Base-by-base conservation (phyloP, 352 stramenopile species). In the Globisporangium canariense region DNA sequence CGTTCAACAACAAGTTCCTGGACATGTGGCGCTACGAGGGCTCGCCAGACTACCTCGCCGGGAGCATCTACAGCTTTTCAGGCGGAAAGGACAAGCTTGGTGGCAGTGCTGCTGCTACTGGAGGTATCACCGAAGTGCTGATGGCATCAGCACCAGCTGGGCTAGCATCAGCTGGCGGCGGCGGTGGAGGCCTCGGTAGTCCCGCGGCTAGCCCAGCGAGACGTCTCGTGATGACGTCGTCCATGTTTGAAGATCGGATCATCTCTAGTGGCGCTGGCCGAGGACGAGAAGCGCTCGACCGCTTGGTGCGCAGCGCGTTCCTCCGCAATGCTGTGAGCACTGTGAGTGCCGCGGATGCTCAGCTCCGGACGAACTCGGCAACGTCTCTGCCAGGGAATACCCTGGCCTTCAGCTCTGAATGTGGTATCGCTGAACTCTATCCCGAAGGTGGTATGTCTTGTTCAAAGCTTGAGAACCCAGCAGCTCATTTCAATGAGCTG, bases 11-110 rank as follows among this genome's bases (percentile, higher is more conserved):
- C 71, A 84, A 81, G 50, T 93, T 91, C 46, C 74, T 93, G 40
- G 82, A 89, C 60, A 89, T 91, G 79, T 93, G 84, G 84, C 72
- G 80, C 18, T 83, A 89, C 57, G 84, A 93, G 73, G 84, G 81
- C 22, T 93, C 81, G 3, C 83, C 82, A 0, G 84, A 93, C 68
- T 93, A 93, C 59, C 67, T 93, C 22, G 83, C 77, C 1, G 79
- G 77, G 3, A 69, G 76, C 22, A 68, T 68, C n/a, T 71, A 71
- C 41, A 61, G 53, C 7, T 74, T 66, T 11, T 43, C 46, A 30
- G 67, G 69, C 43, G 55, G 57, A 11, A 65, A 66, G 28, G 62
- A 68, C 4, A 50, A 38, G 28, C 30, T 65, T 16, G 45, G 57
- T 47, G 49, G 58, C 10, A 46, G n/a, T 63, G 30, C 14, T 38